Evolutionary conservation across 2,329 filamentous ascomycete species (phyloP).

Genomic region (Monilinia fructigena): DNA sequence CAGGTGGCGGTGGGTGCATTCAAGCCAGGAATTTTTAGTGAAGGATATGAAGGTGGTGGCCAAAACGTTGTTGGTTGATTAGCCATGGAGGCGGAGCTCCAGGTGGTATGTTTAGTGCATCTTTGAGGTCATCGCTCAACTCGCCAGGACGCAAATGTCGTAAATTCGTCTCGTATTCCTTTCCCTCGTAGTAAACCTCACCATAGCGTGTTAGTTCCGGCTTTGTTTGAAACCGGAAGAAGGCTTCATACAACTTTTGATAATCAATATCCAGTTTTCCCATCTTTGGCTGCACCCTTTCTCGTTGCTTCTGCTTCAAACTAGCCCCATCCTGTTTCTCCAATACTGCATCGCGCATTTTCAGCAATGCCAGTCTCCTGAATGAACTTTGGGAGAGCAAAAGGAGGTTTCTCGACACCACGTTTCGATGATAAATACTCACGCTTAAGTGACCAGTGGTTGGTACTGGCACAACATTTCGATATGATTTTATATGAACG

Average conservation of each 20-base stretch:
- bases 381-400: slow-evolving; percentile 92
- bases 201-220: slow-evolving; percentile 90
- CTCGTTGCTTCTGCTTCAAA: slow-evolving; percentile 92
- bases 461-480: slow-evolving; percentile 94
- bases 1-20: slow-evolving; percentile 90
- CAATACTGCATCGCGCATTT: slow-evolving; percentile 91
- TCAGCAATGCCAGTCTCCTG: slow-evolving; percentile 95
- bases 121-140: slow-evolving; percentile 82
- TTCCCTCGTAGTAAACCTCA: slow-evolving; percentile 99
- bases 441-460: slow-evolving; percentile 92
- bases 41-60: slow-evolving; percentile 90
- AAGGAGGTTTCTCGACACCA: slow-evolving; percentile 92
- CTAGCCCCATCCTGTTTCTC: slow-evolving; percentile 93
- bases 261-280: slow-evolving; percentile 98
- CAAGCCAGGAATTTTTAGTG: slow-evolving; percentile 89
- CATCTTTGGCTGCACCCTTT: slow-evolving; percentile 92
- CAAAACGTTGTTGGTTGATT: slow-evolving; percentile 92
- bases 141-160: slow-evolving; percentile 88
- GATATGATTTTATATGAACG: slow-evolving; percentile 90
- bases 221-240: slow-evolving; percentile 97
- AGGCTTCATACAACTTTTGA: slow-evolving; percentile 95
- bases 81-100: slow-evolving; percentile 95
- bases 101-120: slow-evolving; percentile 89
- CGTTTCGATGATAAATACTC: slow-evolving; percentile 97
- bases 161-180: slow-evolving; percentile 94